Base-by-base conservation (phyloP, 1,284 basidiomycete species). In the Cutaneotrichosporon curvatum region DNA sequence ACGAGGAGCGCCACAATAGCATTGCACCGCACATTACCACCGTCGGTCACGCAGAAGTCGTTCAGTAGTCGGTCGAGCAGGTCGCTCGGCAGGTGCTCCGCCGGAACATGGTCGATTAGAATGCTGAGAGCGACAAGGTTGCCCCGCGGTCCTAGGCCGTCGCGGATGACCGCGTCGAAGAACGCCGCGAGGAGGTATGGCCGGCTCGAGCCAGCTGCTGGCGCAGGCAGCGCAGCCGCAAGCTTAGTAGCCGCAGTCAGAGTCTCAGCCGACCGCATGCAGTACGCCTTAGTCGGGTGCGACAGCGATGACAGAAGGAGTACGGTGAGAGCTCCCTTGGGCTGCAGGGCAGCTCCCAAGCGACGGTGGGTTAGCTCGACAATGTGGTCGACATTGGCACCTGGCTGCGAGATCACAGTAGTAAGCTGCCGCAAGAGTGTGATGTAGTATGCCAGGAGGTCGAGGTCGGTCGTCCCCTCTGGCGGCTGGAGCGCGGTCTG, bases 221-320 rank as follows among this genome's bases (percentile, higher is more conserved):
- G 30, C 18, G 19, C 33, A n/a, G 40, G 53, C 19, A 57, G 18
- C 2, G 43, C 11, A 14, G 47, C 43, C 6, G 51, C 40, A 2
- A 61, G 50, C 12, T 52, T 34, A 2, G 47, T 47, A 2, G 56
- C 58, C 0, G 56, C 51, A 2, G 45, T 45, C 4, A 63, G 45
- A 2, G 56, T 48, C 22, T 67, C 67, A 6, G 48, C 44, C 1
- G 65, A 51, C 4, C 63, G 60, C 14, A 51, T 40, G 11, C 56
- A 55, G 10, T 56, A 48, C 0, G 58, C 43, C 48, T 63, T 63
- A 11, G 45, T 40, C 2, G 50, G 37, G 41, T 56, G 44, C 16
- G 61, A 56, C 28, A 67, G 33, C 36, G 55, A 52, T 15, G 34
- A 30, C 6, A 55, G n/a, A 16, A 63, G 22, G 4, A 63, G 36